Percentiles rank a stretch among this genome's conserved stretches.
Evolutionary conservation across 192 early-diverging fungal species (phyloP).

Genomic region (Oehlia diaphana): DNA sequence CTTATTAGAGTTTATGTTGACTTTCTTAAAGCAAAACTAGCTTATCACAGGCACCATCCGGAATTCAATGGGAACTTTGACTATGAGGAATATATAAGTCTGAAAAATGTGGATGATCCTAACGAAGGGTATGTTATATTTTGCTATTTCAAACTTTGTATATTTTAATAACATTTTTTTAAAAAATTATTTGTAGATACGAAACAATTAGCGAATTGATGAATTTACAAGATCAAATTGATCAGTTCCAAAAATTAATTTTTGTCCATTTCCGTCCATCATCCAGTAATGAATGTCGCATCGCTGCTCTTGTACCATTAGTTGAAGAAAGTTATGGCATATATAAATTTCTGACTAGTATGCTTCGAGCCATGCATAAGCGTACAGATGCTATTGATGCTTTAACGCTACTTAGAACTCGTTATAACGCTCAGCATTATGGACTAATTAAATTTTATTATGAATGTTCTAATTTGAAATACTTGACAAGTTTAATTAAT

Average conservation of each 20-base stretch:
- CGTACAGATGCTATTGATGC: slow-evolving; percentile 85
- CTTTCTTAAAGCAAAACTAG: slow-evolving; percentile 86
- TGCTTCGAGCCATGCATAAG: slow-evolving; percentile 95
- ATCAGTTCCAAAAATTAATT: slow-evolving; percentile 88
- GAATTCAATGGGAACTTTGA: slow-evolving; percentile 95
- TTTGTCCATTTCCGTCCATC: slow-evolving; percentile 79
- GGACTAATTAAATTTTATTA: slow-evolving; percentile 87
- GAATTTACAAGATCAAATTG: slow-evolving; percentile 87
- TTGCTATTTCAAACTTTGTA: neutral
- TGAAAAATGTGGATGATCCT: slow-evolving; percentile 94
- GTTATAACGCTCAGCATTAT: slow-evolving; percentile 87
- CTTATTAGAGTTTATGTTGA: slow-evolving; percentile 91
- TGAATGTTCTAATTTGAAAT: slow-evolving; percentile 85
- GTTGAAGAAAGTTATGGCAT: slow-evolving; percentile 95
- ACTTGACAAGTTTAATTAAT: slow-evolving; percentile 89
- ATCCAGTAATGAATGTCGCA: slow-evolving; percentile 92
- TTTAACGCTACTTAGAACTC: slow-evolving; percentile 80
- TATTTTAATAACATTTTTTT: neutral
- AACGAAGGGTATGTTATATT: slow-evolving; percentile 82
- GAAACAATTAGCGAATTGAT: slow-evolving; percentile 96
- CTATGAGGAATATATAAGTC: slow-evolving; percentile 94
- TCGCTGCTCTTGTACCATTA: slow-evolving; percentile 93
- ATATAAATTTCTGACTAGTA: slow-evolving; percentile 93
- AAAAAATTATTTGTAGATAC: slow-evolving; percentile 55
- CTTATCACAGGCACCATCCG: slow-evolving; percentile 88